Evolutionary conservation across 495 filamentous ascomycete species (phyloP), one percentile per base, ranked within the genome.

Genomic region (Niebla homalea): DNA sequence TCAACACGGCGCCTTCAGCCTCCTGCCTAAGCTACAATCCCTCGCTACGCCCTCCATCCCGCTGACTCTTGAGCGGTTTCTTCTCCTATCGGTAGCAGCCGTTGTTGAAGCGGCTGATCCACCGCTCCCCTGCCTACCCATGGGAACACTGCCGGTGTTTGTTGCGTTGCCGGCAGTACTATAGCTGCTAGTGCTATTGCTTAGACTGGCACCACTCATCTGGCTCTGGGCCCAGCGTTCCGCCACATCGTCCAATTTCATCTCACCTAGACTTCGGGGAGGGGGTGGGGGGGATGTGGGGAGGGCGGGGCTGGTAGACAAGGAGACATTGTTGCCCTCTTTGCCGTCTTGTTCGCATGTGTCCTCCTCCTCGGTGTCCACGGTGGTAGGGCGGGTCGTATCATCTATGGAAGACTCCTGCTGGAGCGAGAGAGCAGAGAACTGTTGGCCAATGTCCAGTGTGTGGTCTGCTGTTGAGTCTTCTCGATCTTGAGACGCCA

Each of bases 1-100:
- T 52, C 42, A 52, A 39, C 50, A 52, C 20, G 35, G 36, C 15
- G 50, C 50, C 29, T 46, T 52, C 42, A 52, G 46, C 42, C 50
- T 19, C 41, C 18, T 40, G 18, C 16, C 25, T 18, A 21, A 16
- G 18, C 16, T 36, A 32, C 8, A 22, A 20, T 15, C 39, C 26
- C 14, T 35, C 32, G 18, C 15, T 19, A 11, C 29, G 5, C 32
- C n/a, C 36, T 1, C 29, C 42, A 14, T 52, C 43, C 43, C 22
- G 23, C 35, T 22, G 41, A 20, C 32, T 26, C 11, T 14, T 19
- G 23, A 53, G 26, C 18, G 41, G 44, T n/a, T 23, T 19, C 15
- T 35, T 48, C 23, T 47, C 36, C 22, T 41, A 22, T 41, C 14
- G 21, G 10, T 25, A 32, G 36, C 42, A 41, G 26, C 38, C 46